Evolutionary conservation across 331 rosid species (phyloP).

Genomic region (Telfairia occidentalis): DNA sequence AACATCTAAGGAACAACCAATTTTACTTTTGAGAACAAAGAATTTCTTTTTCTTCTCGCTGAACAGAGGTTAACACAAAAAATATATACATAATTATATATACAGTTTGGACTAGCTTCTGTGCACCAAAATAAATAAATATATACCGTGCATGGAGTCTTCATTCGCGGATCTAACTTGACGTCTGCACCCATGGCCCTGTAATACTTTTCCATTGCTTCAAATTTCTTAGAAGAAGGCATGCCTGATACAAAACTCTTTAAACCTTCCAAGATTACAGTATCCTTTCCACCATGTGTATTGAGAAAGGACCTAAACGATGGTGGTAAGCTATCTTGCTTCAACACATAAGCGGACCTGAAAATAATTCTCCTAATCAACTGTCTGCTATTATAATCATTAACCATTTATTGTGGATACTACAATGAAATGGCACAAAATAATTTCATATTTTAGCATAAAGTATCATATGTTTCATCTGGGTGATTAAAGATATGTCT

Average conservation of each 20-base stretch:
- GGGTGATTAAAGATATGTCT: not conserved
- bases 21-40: not conserved
- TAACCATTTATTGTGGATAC: not conserved
- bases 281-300: constrained; percentile 87
- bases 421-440: not conserved
- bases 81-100: too few species aligned
- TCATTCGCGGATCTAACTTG: constrained; percentile 61
- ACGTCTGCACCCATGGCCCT: constrained; percentile 37
- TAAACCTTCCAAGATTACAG: constrained; percentile 56
- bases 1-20: not conserved
- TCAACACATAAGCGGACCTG: constrained; percentile 93
- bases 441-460: not conserved
- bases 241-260: constrained; percentile 63
- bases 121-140: constrained; percentile 3
- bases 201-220: constrained; percentile 53
- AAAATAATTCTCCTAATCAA: constrained; percentile 11
- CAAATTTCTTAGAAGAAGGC: constrained; percentile 48
- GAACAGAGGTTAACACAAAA: not conserved
- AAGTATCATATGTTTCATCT: not conserved
- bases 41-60: not conserved
- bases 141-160: constrained; percentile 84
- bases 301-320: constrained; percentile 90
- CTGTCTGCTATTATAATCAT: not conserved
- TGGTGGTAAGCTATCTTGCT: constrained; percentile 87
- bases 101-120: too few species aligned